Percentiles rank a stretch among this genome's conserved stretches.
These are phyloP conservation scores for Tuber microsphaerosporum DNA, from an alignment of 495 filamentous ascomycete species.

Conservation along the genomic window DNA sequence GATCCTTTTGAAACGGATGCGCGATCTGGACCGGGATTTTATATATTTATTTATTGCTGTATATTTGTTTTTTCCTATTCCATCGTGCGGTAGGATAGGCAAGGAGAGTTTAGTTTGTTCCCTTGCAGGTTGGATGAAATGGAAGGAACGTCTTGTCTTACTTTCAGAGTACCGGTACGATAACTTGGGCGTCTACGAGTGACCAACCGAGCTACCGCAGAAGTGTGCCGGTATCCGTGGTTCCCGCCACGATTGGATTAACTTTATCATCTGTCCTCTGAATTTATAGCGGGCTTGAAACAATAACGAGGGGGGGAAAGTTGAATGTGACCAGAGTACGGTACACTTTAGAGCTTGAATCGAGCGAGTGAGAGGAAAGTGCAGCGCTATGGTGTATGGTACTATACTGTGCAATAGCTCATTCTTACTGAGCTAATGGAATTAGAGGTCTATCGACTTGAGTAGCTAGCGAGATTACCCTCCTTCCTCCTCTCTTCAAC, in stretches of 20 bases:
- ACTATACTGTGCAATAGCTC: background rate
- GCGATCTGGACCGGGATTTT: background rate
- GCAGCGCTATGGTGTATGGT: background rate
- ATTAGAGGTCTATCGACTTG: background rate
- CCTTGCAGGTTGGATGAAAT: background rate
- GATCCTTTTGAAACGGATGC: background rate
- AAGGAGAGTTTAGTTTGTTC: background rate
- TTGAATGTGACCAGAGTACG: background rate
- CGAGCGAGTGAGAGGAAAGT: background rate
- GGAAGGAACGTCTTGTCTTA: background rate
- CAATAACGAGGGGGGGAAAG: background rate
- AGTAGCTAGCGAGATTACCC: background rate
- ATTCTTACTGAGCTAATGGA: background rate
- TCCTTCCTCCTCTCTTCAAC: background rate
- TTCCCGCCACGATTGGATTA: background rate
- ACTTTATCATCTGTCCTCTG: background rate
- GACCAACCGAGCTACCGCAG: background rate
- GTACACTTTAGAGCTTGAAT: background rate
- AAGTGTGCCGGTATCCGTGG: background rate
- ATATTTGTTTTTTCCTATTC: background rate
- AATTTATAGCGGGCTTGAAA: background rate
- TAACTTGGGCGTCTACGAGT: background rate
- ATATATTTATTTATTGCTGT: background rate
- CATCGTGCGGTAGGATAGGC: background rate
- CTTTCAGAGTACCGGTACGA: background rate